phyloP scores from a whole-genome alignment of 2,329 filamentous ascomycete genomes.

The Fusarium incarnatum region DNA sequence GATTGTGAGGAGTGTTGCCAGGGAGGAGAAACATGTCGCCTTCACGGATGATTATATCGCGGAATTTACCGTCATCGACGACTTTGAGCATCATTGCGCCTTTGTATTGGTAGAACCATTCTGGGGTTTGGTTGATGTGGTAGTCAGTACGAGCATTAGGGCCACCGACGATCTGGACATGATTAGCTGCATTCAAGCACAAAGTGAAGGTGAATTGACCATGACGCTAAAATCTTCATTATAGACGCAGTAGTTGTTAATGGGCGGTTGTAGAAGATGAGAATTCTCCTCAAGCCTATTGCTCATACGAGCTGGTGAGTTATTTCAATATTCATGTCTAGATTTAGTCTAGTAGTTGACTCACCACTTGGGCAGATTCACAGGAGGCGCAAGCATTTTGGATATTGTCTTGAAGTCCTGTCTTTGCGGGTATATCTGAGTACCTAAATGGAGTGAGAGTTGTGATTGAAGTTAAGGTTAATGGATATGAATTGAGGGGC shows the following conservation, averaged over 20 bases:
- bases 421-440: neutral
- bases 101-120: slow-evolving; percentile 98
- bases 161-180: slow-evolving; percentile 82
- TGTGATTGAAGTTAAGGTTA: slow-evolving; percentile 2
- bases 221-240: slow-evolving; percentile 85
- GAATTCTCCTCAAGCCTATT: slow-evolving; percentile 89
- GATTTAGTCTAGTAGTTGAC: slow-evolving; percentile 37
- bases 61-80: slow-evolving; percentile 78
- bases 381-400: slow-evolving; percentile 61
- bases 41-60: slow-evolving; percentile 89
- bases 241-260: slow-evolving; percentile 98
- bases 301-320: slow-evolving; percentile 18
- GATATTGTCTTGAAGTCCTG: neutral
- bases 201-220: slow-evolving; percentile 56
- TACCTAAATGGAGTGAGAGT: neutral
- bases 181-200: neutral
- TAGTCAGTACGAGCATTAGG: slow-evolving; percentile 97
- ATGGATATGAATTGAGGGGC: slow-evolving; percentile 25
- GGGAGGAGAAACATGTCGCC: slow-evolving; percentile 95
- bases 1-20: slow-evolving; percentile 95
- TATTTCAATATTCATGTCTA: neutral
- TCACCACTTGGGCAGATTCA: slow-evolving; percentile 71
- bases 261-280: slow-evolving; percentile 90
- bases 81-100: slow-evolving; percentile 95
- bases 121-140: slow-evolving; percentile 95